Percentiles rank a stretch among this genome's conserved stretches.
phyloP scores from a whole-genome alignment of 805 yeast genomes.

The Aciculoconidium aculeatum region DNA sequence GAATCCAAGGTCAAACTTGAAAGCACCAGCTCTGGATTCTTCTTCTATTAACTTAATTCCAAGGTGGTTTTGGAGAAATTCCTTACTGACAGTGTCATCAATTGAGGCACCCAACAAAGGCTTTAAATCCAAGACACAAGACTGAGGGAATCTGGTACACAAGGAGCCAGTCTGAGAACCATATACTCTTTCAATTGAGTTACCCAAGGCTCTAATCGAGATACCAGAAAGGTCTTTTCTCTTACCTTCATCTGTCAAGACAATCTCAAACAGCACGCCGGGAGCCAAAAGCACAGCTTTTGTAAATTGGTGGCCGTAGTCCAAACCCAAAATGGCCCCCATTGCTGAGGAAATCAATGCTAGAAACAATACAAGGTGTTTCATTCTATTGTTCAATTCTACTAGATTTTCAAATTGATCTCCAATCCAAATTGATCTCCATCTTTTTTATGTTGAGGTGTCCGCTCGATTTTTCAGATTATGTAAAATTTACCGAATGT shows the following conservation, averaged over 20 bases:
- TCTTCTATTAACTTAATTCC: slow-evolving; percentile 47
- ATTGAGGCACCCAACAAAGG: slow-evolving; percentile 59
- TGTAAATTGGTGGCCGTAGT: slow-evolving; percentile 80
- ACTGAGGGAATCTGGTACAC: slow-evolving; percentile 67
- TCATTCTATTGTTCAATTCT: no score
- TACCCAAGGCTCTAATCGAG: slow-evolving; percentile 43
- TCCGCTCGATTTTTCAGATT: no score
- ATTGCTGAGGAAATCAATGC: slow-evolving; percentile 10
- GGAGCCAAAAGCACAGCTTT: slow-evolving; percentile 91
- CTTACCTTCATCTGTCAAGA: slow-evolving; percentile 85
- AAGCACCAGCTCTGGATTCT: slow-evolving; percentile 38
- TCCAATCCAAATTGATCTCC: no score
- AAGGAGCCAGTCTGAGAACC: slow-evolving; percentile 72
- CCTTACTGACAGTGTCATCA: slow-evolving; percentile 40
- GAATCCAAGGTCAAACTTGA: slow-evolving; percentile 49
- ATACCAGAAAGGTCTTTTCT: slow-evolving; percentile 84
- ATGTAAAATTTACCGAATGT: no score
- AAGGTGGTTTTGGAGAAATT: slow-evolving; percentile 51
- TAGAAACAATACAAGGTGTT: no score
- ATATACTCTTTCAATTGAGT: slow-evolving; percentile 57
- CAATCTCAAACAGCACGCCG: slow-evolving; percentile 79
- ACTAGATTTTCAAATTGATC: no score
- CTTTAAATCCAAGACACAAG: slow-evolving; percentile 64
- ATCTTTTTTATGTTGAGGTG: no score
- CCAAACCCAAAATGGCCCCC: slow-evolving; percentile 80